A percentile compares a stretch with the other conserved stretches of the same genome.
phyloP scores from a whole-genome alignment of 192 early-diverging fungal genomes.

The Backusella luteola region DNA sequence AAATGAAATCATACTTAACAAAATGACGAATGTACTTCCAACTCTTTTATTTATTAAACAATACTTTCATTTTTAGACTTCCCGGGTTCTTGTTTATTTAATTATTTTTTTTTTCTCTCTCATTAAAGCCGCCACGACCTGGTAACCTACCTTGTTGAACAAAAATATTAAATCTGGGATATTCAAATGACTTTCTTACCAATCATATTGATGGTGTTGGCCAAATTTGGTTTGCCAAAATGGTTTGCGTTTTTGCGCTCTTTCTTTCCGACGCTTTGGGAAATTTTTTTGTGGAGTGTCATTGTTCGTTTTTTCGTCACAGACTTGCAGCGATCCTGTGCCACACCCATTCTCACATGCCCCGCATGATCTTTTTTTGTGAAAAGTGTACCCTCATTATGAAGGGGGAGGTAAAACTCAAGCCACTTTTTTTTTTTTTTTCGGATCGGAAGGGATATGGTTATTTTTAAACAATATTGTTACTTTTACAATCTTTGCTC shows the following conservation, averaged over 20 bases:
- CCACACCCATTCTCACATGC: neutral
- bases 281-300: neutral
- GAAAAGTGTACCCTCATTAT: too few species aligned
- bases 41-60: neutral
- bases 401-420: neutral
- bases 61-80: neutral
- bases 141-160: neutral
- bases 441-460: neutral
- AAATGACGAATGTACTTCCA: neutral
- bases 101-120: neutral
- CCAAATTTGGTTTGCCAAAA: neutral
- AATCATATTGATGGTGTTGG: neutral
- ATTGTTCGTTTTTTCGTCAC: neutral
- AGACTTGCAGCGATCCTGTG: conserved; percentile 7
- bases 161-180: neutral
- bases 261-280: neutral
- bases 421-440: neutral
- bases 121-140: neutral
- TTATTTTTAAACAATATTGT: neutral
- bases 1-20: neutral
- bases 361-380: neutral
- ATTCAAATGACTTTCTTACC: conserved; percentile 1
- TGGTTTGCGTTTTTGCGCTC: neutral
- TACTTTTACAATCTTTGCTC: neutral
- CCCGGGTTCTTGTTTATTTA: neutral